Evolutionary conservation across 306 rosid species (phyloP), one percentile per base, ranked within the genome.

Genomic region (peach (Prunus persica)): DNA sequence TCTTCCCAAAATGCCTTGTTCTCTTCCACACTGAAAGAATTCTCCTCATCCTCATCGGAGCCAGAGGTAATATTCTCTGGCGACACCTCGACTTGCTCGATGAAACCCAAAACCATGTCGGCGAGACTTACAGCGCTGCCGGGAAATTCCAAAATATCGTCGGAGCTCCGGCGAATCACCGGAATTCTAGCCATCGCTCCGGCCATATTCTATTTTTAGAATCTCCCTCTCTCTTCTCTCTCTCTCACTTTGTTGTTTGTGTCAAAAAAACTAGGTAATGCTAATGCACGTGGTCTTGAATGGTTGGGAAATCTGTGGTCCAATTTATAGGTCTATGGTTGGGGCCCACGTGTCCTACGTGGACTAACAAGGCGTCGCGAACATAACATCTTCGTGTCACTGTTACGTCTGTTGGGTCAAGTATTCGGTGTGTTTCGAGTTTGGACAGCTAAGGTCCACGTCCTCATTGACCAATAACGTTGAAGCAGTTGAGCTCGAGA

Each of bases 1-100:
- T 88, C 84, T 30, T 84, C 86, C 98, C 98, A 93, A 63, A 87
- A 93, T 56, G 76, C 75, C 73, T 79, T 82, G 66, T 65, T 75
- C 68, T 80, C 87, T 58, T 91, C 85, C 3, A 34, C 22, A 15
- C 68, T 22, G 66, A 55, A 41, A 51, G 78, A 25, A 54, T 5
- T 74, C 2, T 79, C 82, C 20, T 79, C 83, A 0, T 83, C 86
- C 0, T 70, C 83, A 0, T 75, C 78, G 61, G 89, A 88, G 69
- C 78, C 34, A 16, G 79, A 82, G 14, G 90, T 86, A 11, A 30
- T 2, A 77, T 74, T 88, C 25, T 64, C 88, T 56, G 84, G 76
- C 6, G 71, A 65, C 34, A 8, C 71, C n/a, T 78, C 75, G 13
- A 60, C 65, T 58, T 87, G 82, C 45, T 91, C 92, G 51, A 84